Percentiles rank a stretch among this genome's conserved stretches.
These are phyloP conservation scores for Colletotrichum sp. DNA, from an alignment of 2,329 filamentous ascomycete genomes.

Conservation along the genomic window DNA sequence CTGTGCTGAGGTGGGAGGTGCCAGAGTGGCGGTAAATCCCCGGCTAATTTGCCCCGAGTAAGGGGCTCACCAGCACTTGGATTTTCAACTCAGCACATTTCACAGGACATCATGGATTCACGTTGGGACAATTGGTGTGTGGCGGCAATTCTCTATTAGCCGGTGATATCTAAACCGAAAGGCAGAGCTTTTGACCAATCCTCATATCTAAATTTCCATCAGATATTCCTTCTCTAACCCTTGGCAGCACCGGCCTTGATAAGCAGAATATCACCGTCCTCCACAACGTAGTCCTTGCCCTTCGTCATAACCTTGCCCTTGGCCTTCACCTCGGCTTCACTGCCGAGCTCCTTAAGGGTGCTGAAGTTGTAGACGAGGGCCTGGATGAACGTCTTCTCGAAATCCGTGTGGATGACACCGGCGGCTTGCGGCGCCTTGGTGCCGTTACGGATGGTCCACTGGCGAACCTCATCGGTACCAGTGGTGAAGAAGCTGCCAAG, in stretches of 20 bases:
- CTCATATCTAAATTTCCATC: conserved; percentile 20
- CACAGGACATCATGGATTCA: neutral
- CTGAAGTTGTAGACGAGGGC: conserved; percentile 91
- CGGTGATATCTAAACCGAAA: conserved; percentile 23
- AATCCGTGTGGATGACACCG: conserved; percentile 97
- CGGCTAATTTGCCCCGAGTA: neutral
- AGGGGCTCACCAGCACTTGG: rapidly evolving
- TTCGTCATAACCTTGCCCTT: conserved; percentile 98
- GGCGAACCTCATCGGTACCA: conserved; percentile 92
- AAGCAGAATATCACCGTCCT: conserved; percentile 82
- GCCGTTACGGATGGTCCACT: conserved; percentile 96
- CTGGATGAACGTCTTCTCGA: conserved; percentile 99
- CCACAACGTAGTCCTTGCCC: conserved; percentile 94
- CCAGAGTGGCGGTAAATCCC: neutral
- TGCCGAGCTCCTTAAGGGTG: conserved; percentile 82
- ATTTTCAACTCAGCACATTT: neutral
- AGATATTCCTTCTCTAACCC: conserved; percentile 47
- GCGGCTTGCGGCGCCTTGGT: conserved; percentile 98
- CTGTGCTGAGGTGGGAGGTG: neutral
- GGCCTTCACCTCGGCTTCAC: conserved; percentile 87
- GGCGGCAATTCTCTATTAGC: conserved; percentile 11
- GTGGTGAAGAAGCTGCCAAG: conserved; percentile 97
- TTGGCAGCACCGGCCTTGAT: conserved; percentile 91
- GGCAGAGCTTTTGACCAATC: conserved; percentile 22
- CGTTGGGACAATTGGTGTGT: neutral